A percentile compares a stretch with the other conserved stretches of the same genome.
Conservation (phyloP, 2,329 filamentous ascomycete species). For the Cladosporium sp. region DNA sequence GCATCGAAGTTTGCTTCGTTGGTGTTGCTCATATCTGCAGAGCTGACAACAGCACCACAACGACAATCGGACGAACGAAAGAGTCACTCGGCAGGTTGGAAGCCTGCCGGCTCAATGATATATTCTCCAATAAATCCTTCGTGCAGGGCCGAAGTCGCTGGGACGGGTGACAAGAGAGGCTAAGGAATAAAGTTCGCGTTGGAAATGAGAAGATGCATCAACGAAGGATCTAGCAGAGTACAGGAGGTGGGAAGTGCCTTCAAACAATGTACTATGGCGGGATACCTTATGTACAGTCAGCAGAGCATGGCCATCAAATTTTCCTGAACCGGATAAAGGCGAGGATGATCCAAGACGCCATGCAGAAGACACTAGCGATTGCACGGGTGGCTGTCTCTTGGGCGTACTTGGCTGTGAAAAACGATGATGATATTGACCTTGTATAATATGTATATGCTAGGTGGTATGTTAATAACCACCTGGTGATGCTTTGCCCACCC, state of each 20-base stretch:
- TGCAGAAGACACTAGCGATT: not conserved
- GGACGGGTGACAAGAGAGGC: constrained; percentile 16
- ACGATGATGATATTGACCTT: not conserved
- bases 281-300: constrained; percentile 14
- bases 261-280: not conserved
- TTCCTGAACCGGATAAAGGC: not conserved
- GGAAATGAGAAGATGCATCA: constrained; percentile 1
- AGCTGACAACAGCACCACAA: not conserved
- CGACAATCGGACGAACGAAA: not conserved
- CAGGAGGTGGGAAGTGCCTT: not conserved
- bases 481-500: not conserved
- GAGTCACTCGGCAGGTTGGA: not conserved
- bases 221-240: not conserved
- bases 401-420: not conserved
- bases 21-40: not conserved
- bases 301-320: not conserved
- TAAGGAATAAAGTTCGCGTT: constrained; percentile 13
- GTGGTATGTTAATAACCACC: too few species aligned
- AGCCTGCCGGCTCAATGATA: not conserved
- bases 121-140: not conserved
- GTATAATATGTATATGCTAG: not conserved
- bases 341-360: constrained; percentile 3
- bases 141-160: constrained; percentile 10
- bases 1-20: not conserved
- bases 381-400: constrained; percentile 1